Percentiles rank a stretch among this genome's conserved stretches.
These are phyloP conservation scores for Juglanconis oblonga DNA, from an alignment of 2,329 filamentous ascomycete species.

Conservation along the genomic window DNA sequence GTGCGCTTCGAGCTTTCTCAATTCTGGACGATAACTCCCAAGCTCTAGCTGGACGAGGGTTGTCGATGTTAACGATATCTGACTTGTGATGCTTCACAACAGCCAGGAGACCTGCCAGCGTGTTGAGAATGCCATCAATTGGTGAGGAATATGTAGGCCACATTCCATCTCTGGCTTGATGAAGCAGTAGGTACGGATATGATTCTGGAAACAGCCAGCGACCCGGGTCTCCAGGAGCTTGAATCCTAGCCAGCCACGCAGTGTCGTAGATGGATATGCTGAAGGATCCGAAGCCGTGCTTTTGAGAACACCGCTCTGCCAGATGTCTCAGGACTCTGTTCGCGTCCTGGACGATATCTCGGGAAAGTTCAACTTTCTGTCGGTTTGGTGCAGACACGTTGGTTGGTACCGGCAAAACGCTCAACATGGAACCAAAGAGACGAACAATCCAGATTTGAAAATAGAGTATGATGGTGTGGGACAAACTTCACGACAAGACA, in stretches of 20 bases:
- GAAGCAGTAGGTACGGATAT: not conserved
- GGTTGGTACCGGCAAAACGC: not conserved
- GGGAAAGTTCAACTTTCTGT: not conserved
- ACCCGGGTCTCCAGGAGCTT: not conserved
- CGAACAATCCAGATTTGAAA: too few relatives aligned
- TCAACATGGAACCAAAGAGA: too few relatives aligned
- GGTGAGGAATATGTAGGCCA: not conserved
- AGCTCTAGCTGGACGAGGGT: not conserved
- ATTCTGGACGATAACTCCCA: not conserved
- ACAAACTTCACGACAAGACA: too few relatives aligned
- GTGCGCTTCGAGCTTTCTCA: not conserved
- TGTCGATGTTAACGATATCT: not conserved
- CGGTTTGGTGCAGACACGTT: not conserved
- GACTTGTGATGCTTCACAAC: not conserved
- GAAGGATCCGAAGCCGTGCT: not conserved
- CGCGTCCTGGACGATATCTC: not conserved
- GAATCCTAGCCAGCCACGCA: not conserved
- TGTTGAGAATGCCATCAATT: slow-evolving; percentile 1
- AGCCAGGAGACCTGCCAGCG: not conserved
- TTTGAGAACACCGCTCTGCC: not conserved
- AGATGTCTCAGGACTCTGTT: not conserved
- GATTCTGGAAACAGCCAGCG: slow-evolving; percentile 1
- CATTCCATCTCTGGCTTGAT: not conserved
- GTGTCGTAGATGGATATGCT: not conserved
- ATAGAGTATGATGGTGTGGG: too few relatives aligned